Base-by-base conservation (phyloP, 2,329 filamentous ascomycete species). In the Zymoseptoria brevis region DNA sequence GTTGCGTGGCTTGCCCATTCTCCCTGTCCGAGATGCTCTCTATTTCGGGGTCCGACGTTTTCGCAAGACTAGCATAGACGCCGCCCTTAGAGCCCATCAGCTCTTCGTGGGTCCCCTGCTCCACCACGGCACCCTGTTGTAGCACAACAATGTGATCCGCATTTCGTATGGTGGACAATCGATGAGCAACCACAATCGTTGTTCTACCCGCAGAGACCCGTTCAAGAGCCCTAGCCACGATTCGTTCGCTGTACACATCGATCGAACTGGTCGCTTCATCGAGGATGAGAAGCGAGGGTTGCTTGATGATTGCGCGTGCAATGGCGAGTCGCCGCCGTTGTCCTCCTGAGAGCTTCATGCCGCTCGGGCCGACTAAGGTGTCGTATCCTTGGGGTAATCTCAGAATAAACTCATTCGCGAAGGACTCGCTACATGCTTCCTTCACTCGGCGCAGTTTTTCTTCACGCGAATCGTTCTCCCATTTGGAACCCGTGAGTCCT, bases 61-160 rank as follows among this genome's bases (percentile, higher is more conserved):
- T n/a, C n/a, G n/a, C n/a, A n/a, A n/a, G n/a, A n/a, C n/a, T n/a
- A n/a, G n/a, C n/a, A n/a, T n/a, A n/a, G n/a, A n/a, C n/a, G n/a
- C n/a, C n/a, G n/a, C n/a, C n/a, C n/a, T n/a, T n/a, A n/a, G 81
- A 78, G n/a, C 86, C 83, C 2, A 97, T 78, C 9, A 99, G 81
- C 13, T 88, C 81, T 60, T 93, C 84, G 72, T 97, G 94, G 0
- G 84, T 92, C 55, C 94, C 94, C 74, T 96, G 91, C 74, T 99
- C 94, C 11, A 96, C 81, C 60, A 99, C 95, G n/a, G 81, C 78
- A 11, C 94, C 94, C 61, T 86, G 76, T 4, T 86, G 82, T 87
- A 99, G 93, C 63, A 96, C 93, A 11, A 97, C 89, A 66, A 99
- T 99, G 69, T 96, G 96, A 74, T 97, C 88, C 0, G 93, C 93